Evolutionary conservation across 1,284 basidiomycete species (phyloP), one percentile per base, ranked within the genome.

Genomic region (Cryptococcus sp.): DNA sequence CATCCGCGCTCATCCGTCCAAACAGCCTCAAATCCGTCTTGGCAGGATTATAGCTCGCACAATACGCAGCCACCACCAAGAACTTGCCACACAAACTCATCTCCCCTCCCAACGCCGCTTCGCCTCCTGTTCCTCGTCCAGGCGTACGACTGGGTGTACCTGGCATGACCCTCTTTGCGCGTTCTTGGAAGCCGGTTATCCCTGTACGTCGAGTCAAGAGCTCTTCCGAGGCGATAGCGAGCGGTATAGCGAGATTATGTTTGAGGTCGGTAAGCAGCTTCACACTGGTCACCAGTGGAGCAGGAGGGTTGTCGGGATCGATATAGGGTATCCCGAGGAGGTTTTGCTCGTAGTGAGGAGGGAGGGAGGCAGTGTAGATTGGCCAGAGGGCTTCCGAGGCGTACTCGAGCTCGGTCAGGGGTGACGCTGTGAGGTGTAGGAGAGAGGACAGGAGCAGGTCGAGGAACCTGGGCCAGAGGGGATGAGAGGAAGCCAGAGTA

Each of bases 21-120:
- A 92, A 89, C 77, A 92, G 84, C 25, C 85, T 76, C 55, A 88
- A 48, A 67, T 95, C 92, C 5, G 82, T 83, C 60, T 83, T 85
- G 0, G 83, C 70, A 0, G 91, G 90, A 66, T 95, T 95, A 50
- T 85, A 87, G 39, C 86, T 88, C 2, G 89, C 89, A 28, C 93
- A 73, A 66, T 85, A 95, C 0, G 85, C 80, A 0, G 90, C 86
- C 7, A 94, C 70, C 11, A 94, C 73, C 18, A 94, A 77, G 61
- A 84, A 92, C 56, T 85, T 85, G 12, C 81, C 82, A 69, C 85
- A 76, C 0, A 77, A 70, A 2, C 83, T 78, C 21, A 86, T 71
- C n/a, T 66, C 62, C 14, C 18, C 47, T 16, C n/a, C 40, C 25
- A 43, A 31, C 14, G 14, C n/a, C 35, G 21, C 31, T 23, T 32